Evolutionary conservation across 805 yeast genomes (phyloP).

Genomic region (Ogataea nonfermentans): DNA sequence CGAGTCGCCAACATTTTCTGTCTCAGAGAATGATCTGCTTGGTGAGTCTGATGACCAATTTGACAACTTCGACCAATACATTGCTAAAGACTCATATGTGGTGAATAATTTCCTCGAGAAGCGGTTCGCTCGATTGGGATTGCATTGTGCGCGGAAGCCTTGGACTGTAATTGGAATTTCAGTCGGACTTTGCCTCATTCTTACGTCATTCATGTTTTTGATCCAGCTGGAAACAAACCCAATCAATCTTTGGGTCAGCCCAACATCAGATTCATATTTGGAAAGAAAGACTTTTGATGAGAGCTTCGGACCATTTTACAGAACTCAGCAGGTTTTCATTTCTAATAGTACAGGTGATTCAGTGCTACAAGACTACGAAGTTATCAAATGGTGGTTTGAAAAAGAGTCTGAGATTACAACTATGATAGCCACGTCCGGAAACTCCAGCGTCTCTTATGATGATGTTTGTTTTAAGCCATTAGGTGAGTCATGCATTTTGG

Average conservation of each 20-base stretch:
- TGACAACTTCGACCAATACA: slow-evolving; percentile 19
- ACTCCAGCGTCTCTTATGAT: slow-evolving; percentile 38
- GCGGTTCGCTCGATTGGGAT: slow-evolving; percentile 51
- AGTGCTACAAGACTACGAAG: slow-evolving; percentile 56
- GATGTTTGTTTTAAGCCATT: slow-evolving; percentile 84
- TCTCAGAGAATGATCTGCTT: slow-evolving; percentile 9
- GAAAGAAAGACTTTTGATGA: slow-evolving; percentile 72
- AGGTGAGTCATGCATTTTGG: slow-evolving; percentile 76
- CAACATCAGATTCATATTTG: slow-evolving; percentile 62
- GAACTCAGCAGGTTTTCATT: slow-evolving; percentile 81
- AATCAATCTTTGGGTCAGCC: slow-evolving; percentile 85
- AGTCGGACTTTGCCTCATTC: slow-evolving; percentile 38
- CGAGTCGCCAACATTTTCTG: slow-evolving; percentile 16
- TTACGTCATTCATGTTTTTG: slow-evolving; percentile 51
- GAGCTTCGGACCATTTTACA: slow-evolving; percentile 87
- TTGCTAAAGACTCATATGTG: slow-evolving; percentile 39
- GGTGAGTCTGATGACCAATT: slow-evolving; percentile 21
- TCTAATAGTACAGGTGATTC: slow-evolving; percentile 69
- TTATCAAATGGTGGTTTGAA: slow-evolving; percentile 85
- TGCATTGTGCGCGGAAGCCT: slow-evolving; percentile 62
- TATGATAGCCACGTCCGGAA: slow-evolving; percentile 25
- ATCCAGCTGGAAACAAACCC: slow-evolving; percentile 76
- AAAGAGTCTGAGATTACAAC: slow-evolving; percentile 57
- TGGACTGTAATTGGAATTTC: slow-evolving; percentile 46
- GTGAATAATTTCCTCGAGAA: slow-evolving; percentile 48